These are phyloP conservation scores for Perkinsus chesapeaki DNA, from an alignment of 169 alveolate species.

Conservation along the genomic window DNA sequence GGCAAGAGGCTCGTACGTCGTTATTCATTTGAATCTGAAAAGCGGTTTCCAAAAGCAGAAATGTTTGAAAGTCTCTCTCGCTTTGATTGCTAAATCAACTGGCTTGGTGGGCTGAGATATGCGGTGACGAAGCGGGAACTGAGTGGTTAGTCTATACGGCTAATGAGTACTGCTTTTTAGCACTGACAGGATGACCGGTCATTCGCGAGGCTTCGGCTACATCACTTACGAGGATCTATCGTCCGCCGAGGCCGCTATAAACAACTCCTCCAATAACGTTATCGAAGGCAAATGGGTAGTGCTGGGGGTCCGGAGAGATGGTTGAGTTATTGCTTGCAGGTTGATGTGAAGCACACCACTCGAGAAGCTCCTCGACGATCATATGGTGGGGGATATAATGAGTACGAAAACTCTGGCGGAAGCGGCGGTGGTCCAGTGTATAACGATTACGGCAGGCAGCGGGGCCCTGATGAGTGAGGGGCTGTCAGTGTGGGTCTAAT, in stretches of 20 bases:
- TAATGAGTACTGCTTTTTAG: background rate
- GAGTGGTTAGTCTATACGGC: background rate
- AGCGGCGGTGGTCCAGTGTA: background rate
- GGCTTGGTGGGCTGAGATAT: no score
- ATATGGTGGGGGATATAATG: background rate
- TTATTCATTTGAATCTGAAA: no score
- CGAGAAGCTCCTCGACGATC: background rate
- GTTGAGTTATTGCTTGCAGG: background rate
- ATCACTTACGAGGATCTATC: slow-evolving; percentile 31
- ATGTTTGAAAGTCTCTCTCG: no score
- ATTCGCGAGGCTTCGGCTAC: slow-evolving; percentile 75
- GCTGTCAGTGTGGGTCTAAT: background rate
- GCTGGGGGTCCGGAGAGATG: background rate
- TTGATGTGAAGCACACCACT: background rate
- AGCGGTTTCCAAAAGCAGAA: no score
- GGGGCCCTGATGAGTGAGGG: background rate
- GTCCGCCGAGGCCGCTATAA: background rate
- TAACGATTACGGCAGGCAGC: background rate
- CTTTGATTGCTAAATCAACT: no score
- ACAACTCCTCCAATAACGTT: background rate
- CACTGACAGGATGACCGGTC: slow-evolving; percentile 54
- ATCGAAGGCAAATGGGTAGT: background rate
- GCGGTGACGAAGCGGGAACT: background rate
- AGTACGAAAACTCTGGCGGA: no score
- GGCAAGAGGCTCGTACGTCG: no score